Conservation (phyloP, 2,329 filamentous ascomycete species). For the Magnaporthales sp. region DNA sequence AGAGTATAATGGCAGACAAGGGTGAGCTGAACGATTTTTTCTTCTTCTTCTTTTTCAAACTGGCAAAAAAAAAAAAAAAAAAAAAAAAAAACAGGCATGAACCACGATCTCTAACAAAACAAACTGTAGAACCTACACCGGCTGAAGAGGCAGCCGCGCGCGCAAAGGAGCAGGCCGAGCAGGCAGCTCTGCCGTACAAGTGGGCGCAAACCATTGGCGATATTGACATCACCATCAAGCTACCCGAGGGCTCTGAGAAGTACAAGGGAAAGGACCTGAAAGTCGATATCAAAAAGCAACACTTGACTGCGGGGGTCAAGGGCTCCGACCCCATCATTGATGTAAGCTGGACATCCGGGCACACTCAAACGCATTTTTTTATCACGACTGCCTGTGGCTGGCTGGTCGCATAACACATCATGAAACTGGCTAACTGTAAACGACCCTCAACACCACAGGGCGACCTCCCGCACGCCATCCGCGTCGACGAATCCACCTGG, state of each 20-base stretch:
- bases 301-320: conserved; percentile 74
- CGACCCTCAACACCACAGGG: conserved; percentile 46
- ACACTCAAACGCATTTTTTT: neutral
- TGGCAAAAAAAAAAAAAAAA: neutral
- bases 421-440: neutral
- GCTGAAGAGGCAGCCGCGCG: conserved; percentile 50
- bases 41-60: neutral
- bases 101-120: neutral
- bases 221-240: conserved; percentile 67
- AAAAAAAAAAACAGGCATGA: neutral
- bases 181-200: conserved; percentile 88
- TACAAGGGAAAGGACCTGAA: conserved; percentile 77
- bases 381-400: neutral
- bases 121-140: conserved; percentile 37
- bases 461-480: conserved; percentile 70
- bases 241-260: conserved; percentile 55
- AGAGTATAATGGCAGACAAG: conserved; percentile 6
- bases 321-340: conserved; percentile 79
- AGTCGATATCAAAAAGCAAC: conserved; percentile 72
- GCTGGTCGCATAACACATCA: neutral
- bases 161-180: conserved; percentile 75
- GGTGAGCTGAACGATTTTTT: neutral
- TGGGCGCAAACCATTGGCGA: conserved; percentile 93
- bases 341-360: conserved; percentile 39
- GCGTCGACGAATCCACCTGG: conserved; percentile 87